phyloP scores from a whole-genome alignment of 2,329 filamentous ascomycete species.

The Juglanconis sp. region DNA sequence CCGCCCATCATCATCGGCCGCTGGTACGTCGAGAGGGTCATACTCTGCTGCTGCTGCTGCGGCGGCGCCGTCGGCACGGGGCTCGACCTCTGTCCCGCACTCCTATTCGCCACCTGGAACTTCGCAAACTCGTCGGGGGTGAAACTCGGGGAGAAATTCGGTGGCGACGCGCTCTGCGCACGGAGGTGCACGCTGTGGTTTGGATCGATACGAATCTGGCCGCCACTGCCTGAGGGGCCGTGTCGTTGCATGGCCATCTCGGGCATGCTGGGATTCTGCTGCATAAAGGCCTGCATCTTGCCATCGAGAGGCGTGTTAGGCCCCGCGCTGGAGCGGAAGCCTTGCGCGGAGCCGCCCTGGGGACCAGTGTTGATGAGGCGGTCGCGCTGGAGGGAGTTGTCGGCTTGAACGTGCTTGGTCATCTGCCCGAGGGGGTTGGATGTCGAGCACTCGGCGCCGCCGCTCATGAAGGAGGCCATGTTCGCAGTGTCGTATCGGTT shows the following conservation, averaged over 20 bases:
- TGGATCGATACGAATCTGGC: constrained; percentile 44
- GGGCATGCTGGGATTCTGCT: constrained; percentile 64
- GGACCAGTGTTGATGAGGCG: constrained; percentile 75
- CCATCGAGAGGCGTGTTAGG: constrained; percentile 12
- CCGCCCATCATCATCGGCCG: constrained; percentile 63
- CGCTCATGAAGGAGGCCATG: constrained; percentile 86
- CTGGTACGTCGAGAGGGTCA: constrained; percentile 42
- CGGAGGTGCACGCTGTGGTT: constrained; percentile 46
- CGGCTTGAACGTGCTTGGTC: constrained; percentile 93
- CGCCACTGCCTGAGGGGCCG: constrained; percentile 23
- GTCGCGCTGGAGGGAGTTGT: constrained; percentile 91
- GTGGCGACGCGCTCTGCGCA: constrained; percentile 51
- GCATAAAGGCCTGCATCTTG: constrained; percentile 88
- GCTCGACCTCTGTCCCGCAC: constrained; percentile 49
- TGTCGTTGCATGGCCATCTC: constrained; percentile 38
- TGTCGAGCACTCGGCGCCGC: constrained; percentile 91
- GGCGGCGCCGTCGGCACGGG: constrained; percentile 51
- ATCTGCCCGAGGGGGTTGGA: constrained; percentile 97
- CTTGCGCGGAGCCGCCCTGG: constrained; percentile 31
- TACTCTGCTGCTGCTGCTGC: constrained; percentile 39
- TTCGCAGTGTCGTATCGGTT: neutral
- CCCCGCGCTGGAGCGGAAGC: constrained; percentile 13
- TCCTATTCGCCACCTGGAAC: constrained; percentile 72
- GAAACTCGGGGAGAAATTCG: constrained; percentile 64
- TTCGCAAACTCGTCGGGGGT: constrained; percentile 81